These are phyloP conservation scores for Tylopilus orsonianus DNA, from an alignment of 1,284 basidiomycete genomes.

Conservation along the genomic window DNA sequence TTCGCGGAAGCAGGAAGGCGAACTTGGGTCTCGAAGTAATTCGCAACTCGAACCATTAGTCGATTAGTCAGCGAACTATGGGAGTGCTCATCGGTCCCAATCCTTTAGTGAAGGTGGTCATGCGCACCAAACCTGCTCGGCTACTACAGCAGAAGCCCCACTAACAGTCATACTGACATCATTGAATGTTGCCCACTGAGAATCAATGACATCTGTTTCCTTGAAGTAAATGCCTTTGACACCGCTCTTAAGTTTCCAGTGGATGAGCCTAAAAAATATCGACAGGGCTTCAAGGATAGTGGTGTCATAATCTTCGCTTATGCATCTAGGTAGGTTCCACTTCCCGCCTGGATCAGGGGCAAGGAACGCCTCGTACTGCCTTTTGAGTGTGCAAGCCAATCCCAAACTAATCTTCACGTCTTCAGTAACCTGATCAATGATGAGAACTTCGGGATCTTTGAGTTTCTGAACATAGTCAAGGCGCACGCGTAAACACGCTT, in stretches of 20 bases:
- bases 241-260: conserved; percentile 95
- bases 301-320: conserved; percentile 86
- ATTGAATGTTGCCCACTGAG: conserved; percentile 95
- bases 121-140: conserved; percentile 87
- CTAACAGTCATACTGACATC: conserved; percentile 89
- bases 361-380: conserved; percentile 90
- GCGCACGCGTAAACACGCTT: conserved; percentile 87
- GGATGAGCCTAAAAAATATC: conserved; percentile 92
- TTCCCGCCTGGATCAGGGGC: conserved; percentile 82
- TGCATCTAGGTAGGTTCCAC: conserved; percentile 88
- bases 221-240: conserved; percentile 93
- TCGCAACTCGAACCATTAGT: conserved; percentile 86
- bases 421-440: conserved; percentile 95
- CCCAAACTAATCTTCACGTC: conserved; percentile 92
- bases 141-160: conserved; percentile 90
- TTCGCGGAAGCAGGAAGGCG: conserved; percentile 58
- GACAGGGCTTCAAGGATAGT: conserved; percentile 87
- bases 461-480: conserved; percentile 91
- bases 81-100: conserved; percentile 1
- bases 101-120: conserved; percentile 3
- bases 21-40: conserved; percentile 93
- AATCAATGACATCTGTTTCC: conserved; percentile 96
- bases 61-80: conserved; percentile 83
- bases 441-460: conserved; percentile 84
- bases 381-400: conserved; percentile 91